Evolutionary conservation across 345 rosid species (phyloP).

Genomic region (Salix purpurea): DNA sequence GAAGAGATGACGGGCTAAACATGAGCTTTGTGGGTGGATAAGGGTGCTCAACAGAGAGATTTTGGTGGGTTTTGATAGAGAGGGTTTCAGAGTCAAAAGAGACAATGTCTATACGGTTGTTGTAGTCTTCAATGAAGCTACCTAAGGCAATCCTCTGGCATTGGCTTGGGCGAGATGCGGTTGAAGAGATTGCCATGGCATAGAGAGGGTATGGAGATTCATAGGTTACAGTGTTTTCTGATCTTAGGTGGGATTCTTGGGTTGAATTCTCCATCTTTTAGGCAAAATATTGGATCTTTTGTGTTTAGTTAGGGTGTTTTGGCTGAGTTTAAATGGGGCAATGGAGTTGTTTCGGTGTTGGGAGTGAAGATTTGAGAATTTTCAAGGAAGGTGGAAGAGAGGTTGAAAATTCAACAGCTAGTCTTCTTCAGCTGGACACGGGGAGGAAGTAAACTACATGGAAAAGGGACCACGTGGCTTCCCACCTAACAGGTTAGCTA

Average conservation of each 20-base stretch:
- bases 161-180: conserved; percentile 21
- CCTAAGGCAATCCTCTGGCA: conserved; percentile 77
- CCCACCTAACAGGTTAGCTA: background rate
- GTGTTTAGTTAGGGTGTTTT: background rate
- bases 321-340: background rate
- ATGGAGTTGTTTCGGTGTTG: background rate
- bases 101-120: conserved; percentile 76
- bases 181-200: conserved; percentile 75
- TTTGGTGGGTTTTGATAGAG: conserved; percentile 47
- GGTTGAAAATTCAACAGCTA: background rate
- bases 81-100: conserved; percentile 73
- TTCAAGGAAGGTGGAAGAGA: background rate
- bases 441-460: background rate
- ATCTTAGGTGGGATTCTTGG: conserved; percentile 65
- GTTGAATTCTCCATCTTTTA: conserved; percentile 66
- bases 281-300: background rate
- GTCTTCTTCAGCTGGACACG: background rate
- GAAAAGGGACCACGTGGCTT: background rate
- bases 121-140: conserved; percentile 78
- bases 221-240: conserved; percentile 75
- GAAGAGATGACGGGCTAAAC: conserved; percentile 44
- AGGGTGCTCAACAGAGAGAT: conserved; percentile 65
- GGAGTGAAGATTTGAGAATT: background rate
- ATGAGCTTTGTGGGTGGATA: conserved; percentile 81
- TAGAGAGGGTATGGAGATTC: conserved; percentile 80